Base-by-base conservation (phyloP, 257 asterid genomes). In the Asclepias syriaca region DNA sequence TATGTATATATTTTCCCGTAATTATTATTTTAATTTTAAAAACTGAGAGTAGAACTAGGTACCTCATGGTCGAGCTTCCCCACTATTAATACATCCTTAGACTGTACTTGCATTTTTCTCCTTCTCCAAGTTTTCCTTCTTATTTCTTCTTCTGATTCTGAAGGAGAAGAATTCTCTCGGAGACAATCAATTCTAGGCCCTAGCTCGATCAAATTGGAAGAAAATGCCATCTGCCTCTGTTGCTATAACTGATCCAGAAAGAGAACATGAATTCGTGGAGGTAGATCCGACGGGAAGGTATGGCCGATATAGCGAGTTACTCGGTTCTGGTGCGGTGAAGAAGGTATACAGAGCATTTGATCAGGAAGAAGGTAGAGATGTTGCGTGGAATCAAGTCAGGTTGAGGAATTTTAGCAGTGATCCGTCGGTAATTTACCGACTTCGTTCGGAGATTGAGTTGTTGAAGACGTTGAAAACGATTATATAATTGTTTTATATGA, bases 381-480 rank as follows among this genome's bases (percentile, higher is more conserved):
- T 77, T 21, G 80, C 80, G 0, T 77, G 80, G 80, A 77, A 77
- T 69, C 80, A 77, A 45, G 80, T 77, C 24, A 71, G 80, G 6
- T 57, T 77, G 29, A 70, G 73, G 61, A 65, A 64, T 65, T 77
- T 77, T 51, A 71, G 77, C 67, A 65, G 76, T 22, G 76, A 77
- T 65, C 80, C 80, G 6, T 71, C 76, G 3, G 76, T 77, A 7
- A 58, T 77, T 24, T 13, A 65, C n/a, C 65, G 76, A 48, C 59
- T 77, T 27, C 66, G 45, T 43, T 77, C 80, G 3, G 80, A 77
- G 66, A 77, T 77, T 15, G 69, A 46, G 63, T 48, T 77, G 50
- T 72, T 77, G 11, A 77, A 65, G 61, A 71, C 56, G 5, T 71
- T 77, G 65, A 65, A 65, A 72, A 77, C 8, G 69, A 77, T 43